Percentiles rank a stretch among this genome's conserved stretches.
phyloP scores from a whole-genome alignment of 1,284 basidiomycete species.

The Ganoderma meredithae region DNA sequence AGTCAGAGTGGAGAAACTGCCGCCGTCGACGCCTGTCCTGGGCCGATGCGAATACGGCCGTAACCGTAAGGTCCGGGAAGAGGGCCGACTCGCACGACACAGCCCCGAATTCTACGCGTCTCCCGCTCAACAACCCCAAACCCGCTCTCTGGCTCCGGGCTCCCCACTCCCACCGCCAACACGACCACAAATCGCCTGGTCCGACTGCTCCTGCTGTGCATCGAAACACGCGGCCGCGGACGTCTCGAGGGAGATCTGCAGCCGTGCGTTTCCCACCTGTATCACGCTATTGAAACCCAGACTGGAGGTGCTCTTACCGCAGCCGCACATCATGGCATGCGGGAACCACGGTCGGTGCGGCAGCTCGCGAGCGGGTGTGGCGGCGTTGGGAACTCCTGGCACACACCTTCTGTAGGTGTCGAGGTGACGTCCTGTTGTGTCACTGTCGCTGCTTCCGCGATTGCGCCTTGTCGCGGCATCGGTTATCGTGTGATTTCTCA shows the following conservation, averaged over 20 bases:
- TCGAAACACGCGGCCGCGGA: slow-evolving; percentile 12
- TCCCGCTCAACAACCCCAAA: slow-evolving; percentile 22
- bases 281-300: slow-evolving; percentile 4
- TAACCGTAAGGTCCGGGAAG: slow-evolving; percentile 20
- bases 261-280: slow-evolving; percentile 22
- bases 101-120: slow-evolving; percentile 16
- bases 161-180: not conserved
- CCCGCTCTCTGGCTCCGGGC: slow-evolving; percentile 6
- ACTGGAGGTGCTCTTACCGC: not conserved
- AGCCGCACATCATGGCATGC: not conserved
- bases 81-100: slow-evolving; percentile 22
- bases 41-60: slow-evolving; percentile 18
- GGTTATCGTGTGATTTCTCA: slow-evolving; percentile 13
- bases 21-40: slow-evolving; percentile 18
- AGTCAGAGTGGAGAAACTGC: slow-evolving; percentile 16
- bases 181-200: slow-evolving; percentile 18
- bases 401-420: not conserved
- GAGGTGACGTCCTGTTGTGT: slow-evolving; percentile 15
- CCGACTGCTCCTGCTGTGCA: slow-evolving; percentile 20
- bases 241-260: slow-evolving; percentile 24
- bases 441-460: slow-evolving; percentile 2
- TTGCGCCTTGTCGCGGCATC: slow-evolving; percentile 1
- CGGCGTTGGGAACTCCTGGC: not conserved
- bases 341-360: slow-evolving; percentile 6
- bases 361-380: slow-evolving; percentile 6